Base-by-base conservation (phyloP, 495 filamentous ascomycete species). In the Podospora pseudopauciseta region DNA sequence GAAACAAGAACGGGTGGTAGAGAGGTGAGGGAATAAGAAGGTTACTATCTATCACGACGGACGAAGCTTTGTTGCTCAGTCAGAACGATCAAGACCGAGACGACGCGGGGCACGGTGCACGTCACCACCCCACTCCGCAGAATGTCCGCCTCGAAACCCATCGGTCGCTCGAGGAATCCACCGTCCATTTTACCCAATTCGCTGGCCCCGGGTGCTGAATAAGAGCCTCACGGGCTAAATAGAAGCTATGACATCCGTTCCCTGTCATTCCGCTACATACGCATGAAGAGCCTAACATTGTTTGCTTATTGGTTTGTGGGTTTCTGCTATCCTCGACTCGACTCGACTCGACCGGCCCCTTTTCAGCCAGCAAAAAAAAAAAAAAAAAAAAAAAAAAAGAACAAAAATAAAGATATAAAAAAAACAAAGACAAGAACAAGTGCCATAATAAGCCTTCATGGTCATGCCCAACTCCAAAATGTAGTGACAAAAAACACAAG, bases 401-500 rank as follows among this genome's bases (percentile, higher is more conserved):
- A 19, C 19, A 23, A 23, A 23, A 23, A 23, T 23, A 1, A 60
- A 63, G 28, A 56, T 11, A 39, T 39, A 67, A 60, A 69, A 66
- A 16, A 62, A 28, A 64, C 61, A 65, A 44, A 53, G 65, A 60
- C 67, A 68, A 65, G 53, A 61, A 60, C 32, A 59, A 64, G 62
- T 71, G 66, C 66, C 68, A 73, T 71, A 54, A 67, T 49, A 68
- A 65, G 64, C 54, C 70, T 63, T 59, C 60, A 54, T 68, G 60
- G 72, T 69, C 59, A 73, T 75, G 71, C 67, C 67, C 65, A 74
- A 75, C 65, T 71, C 75, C 70, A 70, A 70, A 65, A 73, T 69
- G 23, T 19, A 58, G 65, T 65, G 67, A 70, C 67, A 70, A 67
- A 64, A 64, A 60, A 67, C 67, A 60, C 30, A 44, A 53, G 60